Evolutionary conservation across 495 filamentous ascomycete species (phyloP), one percentile per base, ranked within the genome.

Genomic region (Hyaloscypha hepaticicola): DNA sequence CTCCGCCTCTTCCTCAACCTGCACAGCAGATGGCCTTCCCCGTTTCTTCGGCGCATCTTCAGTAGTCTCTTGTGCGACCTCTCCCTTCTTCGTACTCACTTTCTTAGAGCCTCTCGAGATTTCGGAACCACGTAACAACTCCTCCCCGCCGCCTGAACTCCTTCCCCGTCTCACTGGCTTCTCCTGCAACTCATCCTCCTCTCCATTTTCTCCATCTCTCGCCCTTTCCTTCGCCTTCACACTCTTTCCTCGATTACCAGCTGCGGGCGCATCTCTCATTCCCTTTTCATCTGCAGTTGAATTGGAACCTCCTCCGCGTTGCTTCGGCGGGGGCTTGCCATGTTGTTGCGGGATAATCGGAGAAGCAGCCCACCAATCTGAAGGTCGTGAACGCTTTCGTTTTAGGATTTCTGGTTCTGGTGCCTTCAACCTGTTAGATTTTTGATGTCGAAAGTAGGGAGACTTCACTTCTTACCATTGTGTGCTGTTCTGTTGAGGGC

Each of bases 341-440:
- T 21, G 48, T 45, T 55, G 28, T 58, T 64, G 63, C 55, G 55
- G 58, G 22, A 55, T 48, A 6, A 58, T 29, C 7, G 63, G 38
- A 16, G 41, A 25, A 24, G 49, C 66, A 27, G 57, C 60, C 69
- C 69, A 72, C 55, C 58, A 72, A 16, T 72, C 63, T 51, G 67
- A 68, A 16, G 70, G 70, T 41, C 60, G 62, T 9, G 64, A 67
- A 14, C 70, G 67, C 34, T 68, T 70, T 66, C 70, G 52, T 45
- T 72, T 72, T 25, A 64, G 51, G 16, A 57, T 27, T 41, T 51
- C 59, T 19, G 38, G 25, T 33, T 65, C 61, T 3, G 61, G 64
- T 1, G 67, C 70, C 70, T 72, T 27, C 0, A 26, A 9, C n/a
- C 7, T 58, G 41, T 72, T 61, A 69, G 25, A 29, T 24, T 25